phyloP scores from a whole-genome alignment of 2,329 filamentous ascomycete species.

The Alternaria arborescens region DNA sequence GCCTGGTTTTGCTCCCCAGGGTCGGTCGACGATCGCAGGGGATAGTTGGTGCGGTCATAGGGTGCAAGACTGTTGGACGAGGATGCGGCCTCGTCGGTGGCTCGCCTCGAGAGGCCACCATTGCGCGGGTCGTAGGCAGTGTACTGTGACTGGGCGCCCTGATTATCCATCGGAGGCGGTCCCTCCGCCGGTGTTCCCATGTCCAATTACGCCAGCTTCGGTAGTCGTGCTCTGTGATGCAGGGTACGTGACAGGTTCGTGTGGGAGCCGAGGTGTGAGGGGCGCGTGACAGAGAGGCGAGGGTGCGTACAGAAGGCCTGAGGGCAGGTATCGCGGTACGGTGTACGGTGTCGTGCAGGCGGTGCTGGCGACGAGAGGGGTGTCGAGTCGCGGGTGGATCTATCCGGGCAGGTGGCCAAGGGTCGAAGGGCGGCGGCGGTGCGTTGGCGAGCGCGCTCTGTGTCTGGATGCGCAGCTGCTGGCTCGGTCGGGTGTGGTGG shows the following conservation, averaged over 20 bases:
- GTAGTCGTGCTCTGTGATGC: slow-evolving; percentile 7
- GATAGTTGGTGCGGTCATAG: slow-evolving; percentile 32
- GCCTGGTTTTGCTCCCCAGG: slow-evolving; percentile 36
- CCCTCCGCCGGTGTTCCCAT: slow-evolving; percentile 50
- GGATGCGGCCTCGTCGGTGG: slow-evolving; percentile 40
- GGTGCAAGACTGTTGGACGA: slow-evolving; percentile 36
- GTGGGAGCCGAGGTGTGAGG: slow-evolving; percentile 19
- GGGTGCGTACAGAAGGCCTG: neutral
- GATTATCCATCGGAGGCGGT: slow-evolving; percentile 46
- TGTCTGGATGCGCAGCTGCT: slow-evolving; percentile 14
- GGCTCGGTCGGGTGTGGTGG: slow-evolving; percentile 18
- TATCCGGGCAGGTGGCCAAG: slow-evolving; percentile 5
- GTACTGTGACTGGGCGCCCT: slow-evolving; percentile 37
- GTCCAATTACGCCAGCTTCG: slow-evolving; percentile 38
- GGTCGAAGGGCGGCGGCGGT: slow-evolving; percentile 7
- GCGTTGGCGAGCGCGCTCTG: slow-evolving; percentile 27
- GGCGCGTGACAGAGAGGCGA: slow-evolving; percentile 16
- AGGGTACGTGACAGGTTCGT: slow-evolving; percentile 9
- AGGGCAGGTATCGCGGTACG: slow-evolving; percentile 6
- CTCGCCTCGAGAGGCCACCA: slow-evolving; percentile 43
- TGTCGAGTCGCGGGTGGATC: slow-evolving; percentile 3
- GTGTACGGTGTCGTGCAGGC: neutral
- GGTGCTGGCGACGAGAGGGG: slow-evolving; percentile 4
- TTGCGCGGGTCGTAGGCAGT: slow-evolving; percentile 42
- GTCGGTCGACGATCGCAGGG: slow-evolving; percentile 41